Evolutionary conservation across 805 yeast genomes (phyloP).

Genomic region (Brettanomyces bruxellensis): DNA sequence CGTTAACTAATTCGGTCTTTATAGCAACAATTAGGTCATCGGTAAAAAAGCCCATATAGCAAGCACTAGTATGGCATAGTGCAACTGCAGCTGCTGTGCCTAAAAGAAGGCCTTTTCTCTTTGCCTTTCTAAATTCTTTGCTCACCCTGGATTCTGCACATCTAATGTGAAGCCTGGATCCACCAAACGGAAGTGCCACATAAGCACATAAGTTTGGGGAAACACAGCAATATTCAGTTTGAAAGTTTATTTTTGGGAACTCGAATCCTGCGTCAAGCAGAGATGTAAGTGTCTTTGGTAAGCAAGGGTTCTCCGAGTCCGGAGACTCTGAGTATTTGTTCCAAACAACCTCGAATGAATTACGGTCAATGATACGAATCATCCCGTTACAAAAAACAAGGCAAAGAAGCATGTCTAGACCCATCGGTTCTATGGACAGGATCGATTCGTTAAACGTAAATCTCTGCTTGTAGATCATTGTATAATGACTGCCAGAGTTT

Average conservation of each 20-base stretch:
- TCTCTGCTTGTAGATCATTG: constrained; percentile 14
- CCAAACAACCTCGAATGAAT: constrained; percentile 16
- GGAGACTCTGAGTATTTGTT: constrained; percentile 9
- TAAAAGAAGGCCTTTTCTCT: constrained; percentile 25
- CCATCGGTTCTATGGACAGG: constrained; percentile 22
- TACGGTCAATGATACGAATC: constrained; percentile 37
- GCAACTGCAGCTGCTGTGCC: constrained; percentile 54
- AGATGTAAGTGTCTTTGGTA: constrained; percentile 29
- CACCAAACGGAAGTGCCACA: constrained; percentile 22
- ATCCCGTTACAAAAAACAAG: constrained; percentile 34
- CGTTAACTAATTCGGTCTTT: constrained; percentile 34
- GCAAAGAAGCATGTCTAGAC: constrained; percentile 32
- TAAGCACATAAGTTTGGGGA: constrained; percentile 45
- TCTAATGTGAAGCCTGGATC: constrained; percentile 13
- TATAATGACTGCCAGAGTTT: neutral
- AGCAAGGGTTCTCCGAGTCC: constrained; percentile 6
- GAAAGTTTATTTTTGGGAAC: constrained; percentile 28
- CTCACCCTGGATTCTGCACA: constrained; percentile 15
- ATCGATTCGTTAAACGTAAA: constrained; percentile 20
- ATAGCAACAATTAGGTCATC: constrained; percentile 63
- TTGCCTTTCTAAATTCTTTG: constrained; percentile 4
- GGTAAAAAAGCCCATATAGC: constrained; percentile 54
- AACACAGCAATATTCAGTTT: constrained; percentile 30
- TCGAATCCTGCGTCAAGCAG: constrained; percentile 48
- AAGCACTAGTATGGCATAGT: constrained; percentile 56